Base-by-base conservation (phyloP, 176 grass and related monocot species). In the Phragmites australis region DNA sequence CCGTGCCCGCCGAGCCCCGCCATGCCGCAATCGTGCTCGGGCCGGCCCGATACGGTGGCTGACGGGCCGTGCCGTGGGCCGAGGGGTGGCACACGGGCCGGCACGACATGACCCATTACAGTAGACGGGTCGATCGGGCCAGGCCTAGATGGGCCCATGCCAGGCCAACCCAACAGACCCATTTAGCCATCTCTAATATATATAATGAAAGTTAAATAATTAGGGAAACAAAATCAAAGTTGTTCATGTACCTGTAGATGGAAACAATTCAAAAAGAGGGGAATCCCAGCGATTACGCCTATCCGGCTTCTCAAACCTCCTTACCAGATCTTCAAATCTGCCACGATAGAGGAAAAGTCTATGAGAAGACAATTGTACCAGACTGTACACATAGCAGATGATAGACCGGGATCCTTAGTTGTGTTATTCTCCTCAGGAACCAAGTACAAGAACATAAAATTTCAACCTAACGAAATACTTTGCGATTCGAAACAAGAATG, bases 221-320 rank as follows among this genome's bases (percentile, higher is more conserved):
- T 15, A 14, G 25, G 23, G 10, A 58, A 4, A 76, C 34, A 75
- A 58, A 64, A 37, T 6, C 49, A 49, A 8, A 69, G 41, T 5
- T 13, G 48, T n/a, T 75, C 12, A 47, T 51, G 51, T 90, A 97
- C 92, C 92, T 98, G 71, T 94, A 75, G 88, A 87, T 76, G 92
- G 90, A 87, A 91, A 75, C 48, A 98, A 82, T 86, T 98, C 90
- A 81, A 94, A 98, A 72, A 98, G 95, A 46, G 94, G 94, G 21
- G 95, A 98, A 86, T 94, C 95, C 95, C 92, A 98, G 63, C 90
- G 92, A 55, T 89, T 94, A 44, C 83, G 85, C 42, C 85, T 88
- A 53, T 94, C 92, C 64, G 95, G 95, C 86, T 70, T 98, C 90
- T 98, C 95, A 74, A 98, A 94, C 88, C 95, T 90, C 39, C 69